A percentile compares a stretch with the other conserved stretches of the same genome.
These are phyloP conservation scores for Fusarium brevicatenulatum DNA, from an alignment of 2,329 filamentous ascomycete genomes.

Conservation along the genomic window DNA sequence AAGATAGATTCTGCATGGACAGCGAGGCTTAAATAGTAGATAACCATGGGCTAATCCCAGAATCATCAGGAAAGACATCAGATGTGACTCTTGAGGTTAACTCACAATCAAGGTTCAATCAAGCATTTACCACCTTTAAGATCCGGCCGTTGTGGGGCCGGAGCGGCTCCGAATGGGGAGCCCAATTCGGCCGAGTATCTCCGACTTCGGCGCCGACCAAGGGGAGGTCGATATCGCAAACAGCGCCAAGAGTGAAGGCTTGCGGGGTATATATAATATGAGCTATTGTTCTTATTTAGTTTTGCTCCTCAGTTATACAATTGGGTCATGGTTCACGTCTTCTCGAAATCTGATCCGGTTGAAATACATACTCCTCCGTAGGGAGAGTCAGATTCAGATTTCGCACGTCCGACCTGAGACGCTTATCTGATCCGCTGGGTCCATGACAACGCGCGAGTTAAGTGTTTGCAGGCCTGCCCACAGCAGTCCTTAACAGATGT, in stretches of 20 bases:
- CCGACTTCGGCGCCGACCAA: conserved; percentile 35
- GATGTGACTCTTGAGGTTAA: neutral
- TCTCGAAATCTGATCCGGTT: neutral
- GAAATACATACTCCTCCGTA: neutral
- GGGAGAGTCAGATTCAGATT: neutral
- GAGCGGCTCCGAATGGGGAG: conserved; percentile 15
- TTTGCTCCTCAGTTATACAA: neutral
- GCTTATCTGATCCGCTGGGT: conserved; percentile 15
- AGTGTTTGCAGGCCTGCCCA: conserved; percentile 3
- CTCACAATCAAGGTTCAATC: neutral
- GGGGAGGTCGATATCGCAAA: neutral
- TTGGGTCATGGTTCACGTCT: neutral
- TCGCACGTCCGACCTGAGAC: conserved; percentile 14
- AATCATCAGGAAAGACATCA: neutral
- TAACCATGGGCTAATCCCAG: neutral
- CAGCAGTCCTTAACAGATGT: conserved; percentile 10
- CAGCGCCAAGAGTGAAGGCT: neutral
- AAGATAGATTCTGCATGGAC: neutral
- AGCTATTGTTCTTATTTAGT: neutral
- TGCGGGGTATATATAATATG: neutral
- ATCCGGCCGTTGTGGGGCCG: conserved; percentile 15
- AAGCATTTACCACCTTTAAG: neutral
- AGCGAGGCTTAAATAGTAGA: neutral
- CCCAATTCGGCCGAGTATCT: neutral
- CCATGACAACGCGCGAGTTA: conserved; percentile 5